phyloP scores from a whole-genome alignment of 768 basidiomycete species.

The Tephrocybe sp. region DNA sequence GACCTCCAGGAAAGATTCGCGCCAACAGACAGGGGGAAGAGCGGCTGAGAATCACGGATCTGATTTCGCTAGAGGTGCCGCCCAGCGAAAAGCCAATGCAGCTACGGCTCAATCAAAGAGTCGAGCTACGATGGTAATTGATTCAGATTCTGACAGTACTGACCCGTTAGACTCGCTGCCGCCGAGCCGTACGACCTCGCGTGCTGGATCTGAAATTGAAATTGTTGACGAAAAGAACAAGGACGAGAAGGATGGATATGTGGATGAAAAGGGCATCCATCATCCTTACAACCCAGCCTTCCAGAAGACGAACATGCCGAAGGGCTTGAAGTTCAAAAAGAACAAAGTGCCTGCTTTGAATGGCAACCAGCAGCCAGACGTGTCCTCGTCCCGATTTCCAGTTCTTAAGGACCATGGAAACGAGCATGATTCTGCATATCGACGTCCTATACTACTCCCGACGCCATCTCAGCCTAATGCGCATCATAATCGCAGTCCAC shows the following conservation, averaged over 20 bases:
- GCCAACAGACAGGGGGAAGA: slow-evolving; percentile 3
- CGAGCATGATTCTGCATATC: not conserved
- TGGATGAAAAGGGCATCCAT: slow-evolving; percentile 1
- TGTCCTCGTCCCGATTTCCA: not conserved
- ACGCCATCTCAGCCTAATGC: not conserved
- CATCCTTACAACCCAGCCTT: not conserved
- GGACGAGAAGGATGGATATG: slow-evolving; percentile 12
- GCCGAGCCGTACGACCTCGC: slow-evolving; percentile 13
- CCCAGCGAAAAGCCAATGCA: not conserved
- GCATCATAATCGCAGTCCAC: slow-evolving; percentile 3
- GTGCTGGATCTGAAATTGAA: slow-evolving; percentile 7
- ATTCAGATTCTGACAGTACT: not conserved
- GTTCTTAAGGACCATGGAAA: slow-evolving; percentile 1
- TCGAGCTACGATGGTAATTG: not conserved
- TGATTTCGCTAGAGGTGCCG: slow-evolving; percentile 8
- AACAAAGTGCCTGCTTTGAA: slow-evolving; percentile 20
- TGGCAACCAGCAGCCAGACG: not conserved
- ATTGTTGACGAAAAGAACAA: slow-evolving; percentile 6
- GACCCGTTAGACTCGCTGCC: slow-evolving; percentile 22
- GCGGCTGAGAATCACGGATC: slow-evolving; percentile 18
- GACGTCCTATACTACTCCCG: not conserved
- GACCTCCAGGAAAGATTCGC: not conserved
- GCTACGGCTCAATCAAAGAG: not conserved
- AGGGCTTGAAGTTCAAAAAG: slow-evolving; percentile 32
- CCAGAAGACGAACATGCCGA: slow-evolving; percentile 10